phyloP scores from a whole-genome alignment of 768 basidiomycete genomes.

The Pholiota conissans region DNA sequence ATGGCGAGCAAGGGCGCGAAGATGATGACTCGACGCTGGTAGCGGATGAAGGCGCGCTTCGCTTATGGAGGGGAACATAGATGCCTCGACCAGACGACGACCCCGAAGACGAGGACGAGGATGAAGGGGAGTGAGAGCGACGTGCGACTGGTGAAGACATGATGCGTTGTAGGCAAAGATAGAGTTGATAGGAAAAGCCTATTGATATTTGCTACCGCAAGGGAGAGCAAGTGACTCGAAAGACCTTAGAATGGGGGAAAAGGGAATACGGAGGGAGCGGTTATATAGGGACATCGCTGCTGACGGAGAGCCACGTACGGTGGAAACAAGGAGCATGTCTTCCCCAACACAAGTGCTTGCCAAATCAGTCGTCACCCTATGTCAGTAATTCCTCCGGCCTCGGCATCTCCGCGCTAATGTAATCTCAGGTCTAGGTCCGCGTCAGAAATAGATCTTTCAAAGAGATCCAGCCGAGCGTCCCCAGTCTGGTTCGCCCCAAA shows the following conservation, averaged over 20 bases:
- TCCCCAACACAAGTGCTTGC: background rate
- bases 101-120: slow-evolving; percentile 1
- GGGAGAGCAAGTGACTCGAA: background rate
- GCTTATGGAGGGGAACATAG: slow-evolving; percentile 3
- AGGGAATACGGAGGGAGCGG: background rate
- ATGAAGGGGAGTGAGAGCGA: slow-evolving; percentile 5
- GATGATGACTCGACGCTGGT: slow-evolving; percentile 1
- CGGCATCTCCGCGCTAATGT: slow-evolving; percentile 2
- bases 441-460: background rate
- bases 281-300: slow-evolving; percentile 3
- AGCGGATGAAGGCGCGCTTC: slow-evolving; percentile 1
- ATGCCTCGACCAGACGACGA: background rate
- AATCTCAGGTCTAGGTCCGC: background rate
- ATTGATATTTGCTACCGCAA: background rate
- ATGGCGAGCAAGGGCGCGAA: background rate
- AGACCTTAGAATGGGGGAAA: background rate
- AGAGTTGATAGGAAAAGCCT: background rate
- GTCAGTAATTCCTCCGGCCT: background rate
- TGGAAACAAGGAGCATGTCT: background rate
- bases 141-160: background rate
- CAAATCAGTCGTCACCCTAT: background rate
- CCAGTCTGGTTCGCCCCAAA: background rate
- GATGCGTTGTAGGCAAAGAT: background rate
- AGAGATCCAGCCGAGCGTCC: slow-evolving; percentile 1
- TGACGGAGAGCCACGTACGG: slow-evolving; percentile 3